Percentiles rank a stretch among this genome's conserved stretches.
Conservation (phyloP, 805 yeast species). For the Sugiyamaella lignohabitans region DNA sequence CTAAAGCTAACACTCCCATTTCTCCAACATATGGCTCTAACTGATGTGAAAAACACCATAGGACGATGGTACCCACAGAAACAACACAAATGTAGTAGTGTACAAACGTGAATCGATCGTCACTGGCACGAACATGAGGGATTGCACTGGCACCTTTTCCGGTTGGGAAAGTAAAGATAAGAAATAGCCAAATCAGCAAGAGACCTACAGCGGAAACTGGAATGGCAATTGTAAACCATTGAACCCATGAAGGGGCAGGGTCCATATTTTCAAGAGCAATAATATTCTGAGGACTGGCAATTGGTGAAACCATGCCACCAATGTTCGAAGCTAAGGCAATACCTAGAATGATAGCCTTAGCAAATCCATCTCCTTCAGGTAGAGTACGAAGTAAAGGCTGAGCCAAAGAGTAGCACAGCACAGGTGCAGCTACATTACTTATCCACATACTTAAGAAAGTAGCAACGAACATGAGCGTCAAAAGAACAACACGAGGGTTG, state of each 20-base stretch:
- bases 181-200: slow-evolving; percentile 63
- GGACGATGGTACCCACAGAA: slow-evolving; percentile 61
- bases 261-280: slow-evolving; percentile 84
- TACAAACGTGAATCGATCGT: slow-evolving; percentile 60
- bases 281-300: slow-evolving; percentile 94
- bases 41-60: slow-evolving; percentile 87
- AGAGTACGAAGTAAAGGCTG: slow-evolving; percentile 84
- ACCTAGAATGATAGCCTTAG: slow-evolving; percentile 79
- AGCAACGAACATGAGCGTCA: slow-evolving; percentile 82
- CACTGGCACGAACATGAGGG: slow-evolving; percentile 49
- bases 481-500: slow-evolving; percentile 66
- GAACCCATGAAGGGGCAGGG: slow-evolving; percentile 80
- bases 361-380: slow-evolving; percentile 70
- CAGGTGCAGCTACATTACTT: slow-evolving; percentile 96
- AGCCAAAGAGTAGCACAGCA: slow-evolving; percentile 79
- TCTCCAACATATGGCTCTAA: slow-evolving; percentile 76
- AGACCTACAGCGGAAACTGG: slow-evolving; percentile 69
- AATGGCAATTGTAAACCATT: slow-evolving; percentile 84
- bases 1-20: slow-evolving; percentile 91
- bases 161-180: slow-evolving; percentile 52
- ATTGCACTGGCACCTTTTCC: slow-evolving; percentile 38
- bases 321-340: slow-evolving; percentile 88
- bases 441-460: slow-evolving; percentile 91
- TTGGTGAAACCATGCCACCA: slow-evolving; percentile 97
- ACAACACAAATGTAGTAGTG: slow-evolving; percentile 73